Percentiles rank a stretch among this genome's conserved stretches.
Evolutionary conservation across 352 stramenopile genomes (phyloP).

Genomic region (Globisporangium cylindrosporum): DNA sequence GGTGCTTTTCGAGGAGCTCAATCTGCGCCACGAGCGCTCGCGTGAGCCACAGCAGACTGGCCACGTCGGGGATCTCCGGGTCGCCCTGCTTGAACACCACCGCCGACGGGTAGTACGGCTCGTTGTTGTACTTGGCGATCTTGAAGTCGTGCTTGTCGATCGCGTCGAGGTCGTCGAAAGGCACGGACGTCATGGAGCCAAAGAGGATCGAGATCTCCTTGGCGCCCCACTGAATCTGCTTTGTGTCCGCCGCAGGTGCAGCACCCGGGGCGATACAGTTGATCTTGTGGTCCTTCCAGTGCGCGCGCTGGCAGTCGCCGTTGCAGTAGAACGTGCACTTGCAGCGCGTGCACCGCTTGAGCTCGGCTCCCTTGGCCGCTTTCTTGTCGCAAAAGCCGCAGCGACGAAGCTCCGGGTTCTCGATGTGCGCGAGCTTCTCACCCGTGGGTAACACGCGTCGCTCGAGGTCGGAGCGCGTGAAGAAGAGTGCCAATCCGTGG

Average conservation of each 20-base stretch:
- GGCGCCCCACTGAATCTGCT: constrained; percentile 69
- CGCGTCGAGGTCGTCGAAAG: constrained; percentile 77
- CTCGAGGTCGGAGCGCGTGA: constrained; percentile 70
- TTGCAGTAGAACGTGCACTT: constrained; percentile 86
- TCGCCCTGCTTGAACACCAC: constrained; percentile 76
- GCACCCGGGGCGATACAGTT: constrained; percentile 55
- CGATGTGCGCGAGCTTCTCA: constrained; percentile 68
- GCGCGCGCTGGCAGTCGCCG: constrained; percentile 59
- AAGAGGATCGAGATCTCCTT: constrained; percentile 86
- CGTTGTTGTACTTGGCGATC: constrained; percentile 43
- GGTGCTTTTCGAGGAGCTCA: constrained; percentile 63
- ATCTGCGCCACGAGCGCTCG: constrained; percentile 61
- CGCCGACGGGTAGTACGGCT: constrained; percentile 61
- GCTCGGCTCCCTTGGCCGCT: constrained; percentile 42
- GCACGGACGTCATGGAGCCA: constrained; percentile 58
- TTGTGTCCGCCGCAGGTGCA: constrained; percentile 22
- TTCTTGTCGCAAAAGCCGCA: constrained; percentile 82
- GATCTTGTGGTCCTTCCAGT: constrained; percentile 85
- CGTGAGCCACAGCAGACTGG: constrained; percentile 70
- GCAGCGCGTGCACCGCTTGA: constrained; percentile 82
- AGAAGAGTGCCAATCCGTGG: constrained; percentile 77
- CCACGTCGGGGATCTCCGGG: constrained; percentile 53
- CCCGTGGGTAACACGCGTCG: constrained; percentile 65
- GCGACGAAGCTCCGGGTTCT: constrained; percentile 64
- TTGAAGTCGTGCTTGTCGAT: constrained; percentile 55